These are phyloP conservation scores for Euphorbia schlechtendalii DNA, from an alignment of 441 rosid species.

Conservation along the genomic window DNA sequence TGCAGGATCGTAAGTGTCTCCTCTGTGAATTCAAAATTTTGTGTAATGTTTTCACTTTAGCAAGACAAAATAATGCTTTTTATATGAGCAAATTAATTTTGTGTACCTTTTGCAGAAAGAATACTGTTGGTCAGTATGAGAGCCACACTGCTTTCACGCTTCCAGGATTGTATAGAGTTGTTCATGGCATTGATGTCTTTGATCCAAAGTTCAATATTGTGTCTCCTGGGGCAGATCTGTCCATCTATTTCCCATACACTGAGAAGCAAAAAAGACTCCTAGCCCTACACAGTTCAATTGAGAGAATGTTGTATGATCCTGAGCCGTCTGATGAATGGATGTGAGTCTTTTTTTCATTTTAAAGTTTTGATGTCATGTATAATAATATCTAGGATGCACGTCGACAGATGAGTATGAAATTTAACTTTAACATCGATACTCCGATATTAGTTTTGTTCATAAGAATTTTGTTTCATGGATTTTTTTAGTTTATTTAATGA, in stretches of 20 bases:
- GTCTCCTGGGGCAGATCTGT: conserved; percentile 91
- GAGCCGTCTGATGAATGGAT: conserved; percentile 64
- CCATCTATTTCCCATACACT: conserved; percentile 68
- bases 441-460: not conserved
- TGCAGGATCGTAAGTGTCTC: conserved; percentile 74
- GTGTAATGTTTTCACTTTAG: not conserved
- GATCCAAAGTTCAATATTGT: conserved; percentile 96
- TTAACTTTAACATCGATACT: not conserved
- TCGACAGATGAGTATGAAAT: not conserved
- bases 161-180: conserved; percentile 85
- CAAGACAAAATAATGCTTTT: not conserved
- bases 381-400: not conserved
- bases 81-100: conserved; percentile 10
- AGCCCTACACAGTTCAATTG: conserved; percentile 73
- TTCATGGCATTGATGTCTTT: conserved; percentile 88
- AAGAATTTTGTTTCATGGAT: not conserved
- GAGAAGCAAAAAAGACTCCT: conserved; percentile 62
- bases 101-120: conserved; percentile 51
- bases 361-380: not conserved
- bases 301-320: conserved; percentile 66
- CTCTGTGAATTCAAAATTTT: not conserved
- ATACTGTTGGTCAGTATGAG: conserved; percentile 92
- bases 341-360: conserved; percentile 37
- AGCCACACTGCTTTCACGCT: conserved; percentile 88
- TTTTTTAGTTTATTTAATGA: too few species aligned